phyloP scores from a whole-genome alignment of 352 stramenopile species.

The Phytopythium delawarense region DNA sequence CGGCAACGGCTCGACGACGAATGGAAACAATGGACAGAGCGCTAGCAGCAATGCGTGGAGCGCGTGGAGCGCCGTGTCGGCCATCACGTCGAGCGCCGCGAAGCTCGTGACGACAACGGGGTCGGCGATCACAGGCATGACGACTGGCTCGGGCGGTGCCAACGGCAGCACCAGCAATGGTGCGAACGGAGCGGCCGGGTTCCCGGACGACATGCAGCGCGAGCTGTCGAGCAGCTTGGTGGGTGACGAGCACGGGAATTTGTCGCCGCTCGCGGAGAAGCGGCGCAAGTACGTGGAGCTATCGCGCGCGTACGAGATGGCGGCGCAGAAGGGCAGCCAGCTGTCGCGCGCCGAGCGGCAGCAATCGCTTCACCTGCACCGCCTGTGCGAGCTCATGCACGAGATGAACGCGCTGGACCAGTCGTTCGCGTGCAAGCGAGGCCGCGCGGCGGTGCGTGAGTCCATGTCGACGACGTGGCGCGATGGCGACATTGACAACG shows the following conservation, averaged over 20 bases:
- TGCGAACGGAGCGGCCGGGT: conserved; percentile 2
- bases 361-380: conserved; percentile 63
- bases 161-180: conserved; percentile 9
- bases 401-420: conserved; percentile 71
- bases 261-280: conserved; percentile 22
- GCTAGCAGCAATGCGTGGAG: conserved; percentile 43
- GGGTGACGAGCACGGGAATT: conserved; percentile 14
- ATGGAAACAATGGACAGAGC: conserved; percentile 9
- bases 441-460: conserved; percentile 27
- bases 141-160: conserved; percentile 10
- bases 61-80: conserved; percentile 67
- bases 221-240: conserved; percentile 63
- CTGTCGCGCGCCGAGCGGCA: conserved; percentile 54
- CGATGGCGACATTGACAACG: conserved; percentile 31
- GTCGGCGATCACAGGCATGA: conserved; percentile 32
- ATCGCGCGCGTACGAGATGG: conserved; percentile 50
- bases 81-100: conserved; percentile 64
- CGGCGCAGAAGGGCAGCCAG: conserved; percentile 59
- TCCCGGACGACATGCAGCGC: conserved; percentile 11
- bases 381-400: conserved; percentile 66
- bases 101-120: conserved; percentile 76
- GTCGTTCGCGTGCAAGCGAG: conserved; percentile 22
- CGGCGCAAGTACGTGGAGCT: conserved; percentile 69
- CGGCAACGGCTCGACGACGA: conserved; percentile 21
- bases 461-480: conserved; percentile 18